Evolutionary conservation across 1,139 yeast species (phyloP), one percentile per base, ranked within the genome.

Genomic region (Hyphopichia wangnamkhiaoensis): DNA sequence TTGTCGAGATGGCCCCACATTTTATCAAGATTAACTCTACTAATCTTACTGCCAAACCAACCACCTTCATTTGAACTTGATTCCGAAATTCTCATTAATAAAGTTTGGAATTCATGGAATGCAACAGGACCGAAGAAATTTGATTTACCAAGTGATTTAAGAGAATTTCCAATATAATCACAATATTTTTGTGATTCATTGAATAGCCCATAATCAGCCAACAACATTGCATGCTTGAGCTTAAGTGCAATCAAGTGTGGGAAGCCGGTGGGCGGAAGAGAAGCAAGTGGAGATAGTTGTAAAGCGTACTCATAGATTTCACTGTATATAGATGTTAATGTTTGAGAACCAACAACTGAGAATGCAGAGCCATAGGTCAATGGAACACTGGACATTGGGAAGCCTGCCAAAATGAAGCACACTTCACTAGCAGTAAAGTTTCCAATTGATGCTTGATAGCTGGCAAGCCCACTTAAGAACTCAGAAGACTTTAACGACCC

Each of bases 1-100:
- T 89, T 89, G 57, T 89, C 95, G 45, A 90, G 69, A 38, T 85
- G 90, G 7, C 91, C 93, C 94, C 95, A 86, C 43, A 90, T 83
- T 54, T 80, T 84, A 52, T 90, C 95, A 43, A 90, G 68, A 50
- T 84, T 86, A 12, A 94, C 95, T 54, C 82, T 82, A 28, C 85
- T 69, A 50, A 85, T 73, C 68, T 77, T 81, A 29, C 78, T 64
- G 19, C 82, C 74, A 48, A 82, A 74, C 88, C 89, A 82, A 1
- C 83, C 70, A 37, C 71, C 63, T 17, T 72, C 78, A 27, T 54
- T 60, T 10, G 67, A 51, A 14, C 64, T 68, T 2, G 71, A 53
- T 36, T 75, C 78, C 4, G 78, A 61, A 16, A 79, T 47, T 52
- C 85, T 61, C 31, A 71, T 67, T 35, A 67, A 48, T 42, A 79